Conservation (phyloP, 805 yeast genomes). For the Metschnikowia hibisci region DNA sequence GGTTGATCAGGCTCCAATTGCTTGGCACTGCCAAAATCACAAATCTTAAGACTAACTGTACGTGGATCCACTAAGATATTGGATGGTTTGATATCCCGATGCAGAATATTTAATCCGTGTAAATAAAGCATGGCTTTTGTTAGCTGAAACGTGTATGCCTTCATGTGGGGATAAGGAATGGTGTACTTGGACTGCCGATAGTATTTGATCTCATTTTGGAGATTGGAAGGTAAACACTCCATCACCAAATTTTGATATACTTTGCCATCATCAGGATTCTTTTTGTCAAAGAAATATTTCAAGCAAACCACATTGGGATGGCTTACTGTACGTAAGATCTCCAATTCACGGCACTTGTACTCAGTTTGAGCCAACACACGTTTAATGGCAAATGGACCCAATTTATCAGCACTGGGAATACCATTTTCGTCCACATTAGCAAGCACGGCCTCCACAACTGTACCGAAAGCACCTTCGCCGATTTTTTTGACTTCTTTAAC, state of each 20-base stretch:
- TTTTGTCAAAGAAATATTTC: slow-evolving; percentile 67
- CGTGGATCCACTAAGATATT: slow-evolving; percentile 74
- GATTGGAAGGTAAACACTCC: slow-evolving; percentile 82
- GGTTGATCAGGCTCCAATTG: slow-evolving; percentile 74
- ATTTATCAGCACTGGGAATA: slow-evolving; percentile 37
- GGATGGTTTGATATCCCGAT: slow-evolving; percentile 81
- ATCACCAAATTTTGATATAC: slow-evolving; percentile 77
- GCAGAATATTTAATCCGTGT: slow-evolving; percentile 77
- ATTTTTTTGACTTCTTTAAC: slow-evolving; percentile 69
- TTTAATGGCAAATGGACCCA: slow-evolving; percentile 81
- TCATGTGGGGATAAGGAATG: slow-evolving; percentile 69
- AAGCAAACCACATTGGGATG: slow-evolving; percentile 78
- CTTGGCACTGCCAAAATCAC: slow-evolving; percentile 86
- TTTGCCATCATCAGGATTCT: slow-evolving; percentile 57
- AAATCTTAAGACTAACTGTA: slow-evolving; percentile 63
- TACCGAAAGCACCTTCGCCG: slow-evolving; percentile 86
- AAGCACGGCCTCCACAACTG: slow-evolving; percentile 70
- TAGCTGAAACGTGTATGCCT: slow-evolving; percentile 73
- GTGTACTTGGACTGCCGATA: slow-evolving; percentile 58
- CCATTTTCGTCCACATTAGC: slow-evolving; percentile 28
- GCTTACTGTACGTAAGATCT: slow-evolving; percentile 65
- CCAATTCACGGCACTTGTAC: slow-evolving; percentile 77
- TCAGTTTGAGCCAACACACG: slow-evolving; percentile 86
- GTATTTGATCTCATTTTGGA: slow-evolving; percentile 70
- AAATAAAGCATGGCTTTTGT: slow-evolving; percentile 80